Percentiles rank a stretch among this genome's conserved stretches.
These are phyloP conservation scores for Beauveria varroae DNA, from an alignment of 2,329 filamentous ascomycete species.

Conservation along the genomic window DNA sequence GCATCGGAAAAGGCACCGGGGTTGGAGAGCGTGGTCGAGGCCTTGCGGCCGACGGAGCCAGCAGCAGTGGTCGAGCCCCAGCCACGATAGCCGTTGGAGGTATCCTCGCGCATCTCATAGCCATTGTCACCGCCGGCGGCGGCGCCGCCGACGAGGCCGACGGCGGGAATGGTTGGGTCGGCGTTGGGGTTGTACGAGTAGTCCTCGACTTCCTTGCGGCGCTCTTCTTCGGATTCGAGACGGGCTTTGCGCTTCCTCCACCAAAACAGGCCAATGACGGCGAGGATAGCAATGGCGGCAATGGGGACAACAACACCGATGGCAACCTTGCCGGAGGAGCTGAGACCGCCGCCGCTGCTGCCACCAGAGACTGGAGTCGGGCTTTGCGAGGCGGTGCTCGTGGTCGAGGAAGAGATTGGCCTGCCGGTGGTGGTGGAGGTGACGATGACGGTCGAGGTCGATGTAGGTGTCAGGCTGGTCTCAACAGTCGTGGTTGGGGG, in stretches of 20 bases:
- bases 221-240: conserved; percentile 77
- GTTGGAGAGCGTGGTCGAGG: conserved; percentile 82
- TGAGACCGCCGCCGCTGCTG: conserved; percentile 39
- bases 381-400: conserved; percentile 20
- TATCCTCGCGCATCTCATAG: conserved; percentile 73
- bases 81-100: conserved; percentile 75
- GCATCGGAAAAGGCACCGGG: conserved; percentile 67
- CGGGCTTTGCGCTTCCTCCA: conserved; percentile 85
- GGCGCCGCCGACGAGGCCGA: conserved; percentile 34
- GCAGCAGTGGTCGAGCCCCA: conserved; percentile 75
- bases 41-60: conserved; percentile 68
- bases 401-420: conserved; percentile 18
- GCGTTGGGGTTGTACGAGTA: conserved; percentile 98
- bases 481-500: background rate
- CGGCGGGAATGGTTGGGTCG: conserved; percentile 65
- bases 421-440: conserved; percentile 19
- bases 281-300: conserved; percentile 73
- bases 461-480: conserved; percentile 8
- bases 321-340: conserved; percentile 66
- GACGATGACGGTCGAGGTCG: conserved; percentile 21
- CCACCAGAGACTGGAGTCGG: conserved; percentile 22
- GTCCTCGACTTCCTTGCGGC: conserved; percentile 93
- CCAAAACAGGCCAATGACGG: conserved; percentile 69
- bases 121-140: conserved; percentile 41
- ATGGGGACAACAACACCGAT: conserved; percentile 93